Base-by-base conservation (phyloP, 106 monocot genomes). In the Amphibolis antarctica region DNA sequence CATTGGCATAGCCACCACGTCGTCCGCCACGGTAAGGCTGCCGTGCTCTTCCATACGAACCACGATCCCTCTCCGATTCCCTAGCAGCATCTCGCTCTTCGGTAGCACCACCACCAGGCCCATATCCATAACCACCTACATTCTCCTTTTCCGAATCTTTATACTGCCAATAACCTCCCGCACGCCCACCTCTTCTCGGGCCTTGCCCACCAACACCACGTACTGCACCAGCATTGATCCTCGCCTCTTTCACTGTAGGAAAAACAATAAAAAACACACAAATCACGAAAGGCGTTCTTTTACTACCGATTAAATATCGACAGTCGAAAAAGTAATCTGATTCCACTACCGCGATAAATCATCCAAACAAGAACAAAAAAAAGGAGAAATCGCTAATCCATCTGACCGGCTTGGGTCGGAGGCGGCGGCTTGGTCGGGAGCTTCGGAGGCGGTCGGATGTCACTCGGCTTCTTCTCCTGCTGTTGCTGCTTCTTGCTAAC, bases 361-460 rank as follows among this genome's bases (percentile, higher is more conserved):
- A 5, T 21, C 1, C 19, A 22, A 22, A 9, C 19, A 57, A 17
- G 57, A 44, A 36, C 3, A 12, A 29, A 44, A 30, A 22, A 19
- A 17, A 64, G 25, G 19, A 28, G 1, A 5, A 0, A 60, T 31
- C 30, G 31, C 18, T 60, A 12, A 9, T 30, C 12, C 36, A 49
- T 67, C 81, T 74, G 49, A 86, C 92, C 86, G 43, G 92, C 83
- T 62, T 92, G 86, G 44, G 86, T 66, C 6, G 92, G 84, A 46
- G 92, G 86, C 19, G 77, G 48, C 1, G 92, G 84, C 57, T 92
- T 92, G 31, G 71, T 80, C 49, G 64, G 64, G 19, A 64, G 84
- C 59, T 87, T 92, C n/a, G 74, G 83, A 54, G 67, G 47, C 1
- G 47, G 15, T 19, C 24, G 46, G 22, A 65, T 53, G 20, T 63